Evolutionary conservation across 2,329 filamentous ascomycete species (phyloP).

Genomic region (Dactylellina parvicollis): DNA sequence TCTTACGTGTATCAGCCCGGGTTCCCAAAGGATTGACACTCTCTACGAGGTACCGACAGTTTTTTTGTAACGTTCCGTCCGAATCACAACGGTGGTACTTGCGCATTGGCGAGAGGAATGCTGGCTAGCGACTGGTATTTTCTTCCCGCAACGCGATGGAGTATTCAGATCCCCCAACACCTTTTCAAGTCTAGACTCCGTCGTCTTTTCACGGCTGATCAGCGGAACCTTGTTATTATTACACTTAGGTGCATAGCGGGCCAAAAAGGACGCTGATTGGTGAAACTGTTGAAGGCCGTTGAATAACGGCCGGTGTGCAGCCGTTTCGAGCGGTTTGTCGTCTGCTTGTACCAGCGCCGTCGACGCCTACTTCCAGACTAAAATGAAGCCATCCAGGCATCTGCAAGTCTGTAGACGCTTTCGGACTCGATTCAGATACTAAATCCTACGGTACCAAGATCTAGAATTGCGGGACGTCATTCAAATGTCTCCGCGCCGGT

Average conservation of each 20-base stretch:
- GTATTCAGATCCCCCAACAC: slow-evolving; percentile 5
- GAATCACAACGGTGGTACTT: slow-evolving; percentile 36
- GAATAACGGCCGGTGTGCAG: slow-evolving; percentile 10
- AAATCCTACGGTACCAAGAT: background rate
- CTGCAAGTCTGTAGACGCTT: slow-evolving; percentile 17
- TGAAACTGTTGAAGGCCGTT: slow-evolving; percentile 14
- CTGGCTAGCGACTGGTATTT: background rate
- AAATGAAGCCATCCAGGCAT: slow-evolving; percentile 17
- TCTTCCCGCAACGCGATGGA: slow-evolving; percentile 26
- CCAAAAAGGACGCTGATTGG: slow-evolving; percentile 20
- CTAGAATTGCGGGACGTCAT: background rate
- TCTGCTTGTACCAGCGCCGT: background rate
- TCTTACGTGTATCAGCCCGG: background rate
- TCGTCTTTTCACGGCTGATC: slow-evolving; percentile 46
- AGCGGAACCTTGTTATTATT: slow-evolving; percentile 13
- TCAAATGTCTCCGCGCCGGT: background rate
- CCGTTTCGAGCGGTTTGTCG: too few species aligned
- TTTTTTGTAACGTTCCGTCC: slow-evolving; percentile 41
- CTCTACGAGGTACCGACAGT: slow-evolving; percentile 2
- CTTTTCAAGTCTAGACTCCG: slow-evolving; percentile 32
- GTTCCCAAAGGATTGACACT: slow-evolving; percentile 8
- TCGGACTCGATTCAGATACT: background rate
- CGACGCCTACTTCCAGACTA: background rate
- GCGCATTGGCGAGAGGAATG: slow-evolving; percentile 6
- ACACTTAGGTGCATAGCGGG: slow-evolving; percentile 1